Base-by-base conservation (phyloP, 305 asterid genomes). In the Fraxinus nigra region DNA sequence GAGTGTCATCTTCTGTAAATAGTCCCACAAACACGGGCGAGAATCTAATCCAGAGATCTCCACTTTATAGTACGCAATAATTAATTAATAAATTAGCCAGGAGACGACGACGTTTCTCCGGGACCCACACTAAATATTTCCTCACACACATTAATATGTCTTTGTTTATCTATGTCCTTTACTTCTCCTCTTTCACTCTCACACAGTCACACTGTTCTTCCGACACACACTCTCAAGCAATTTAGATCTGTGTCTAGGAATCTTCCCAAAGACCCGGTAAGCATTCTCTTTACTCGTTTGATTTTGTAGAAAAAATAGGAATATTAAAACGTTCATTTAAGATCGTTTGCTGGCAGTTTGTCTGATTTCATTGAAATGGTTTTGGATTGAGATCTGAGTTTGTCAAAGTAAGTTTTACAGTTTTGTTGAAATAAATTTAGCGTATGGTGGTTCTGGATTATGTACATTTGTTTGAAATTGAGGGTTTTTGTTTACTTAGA, bases 161-260 rank as follows among this genome's bases (percentile, higher is more conserved):
- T 51, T 20, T 35, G 33, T 80, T 54, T 72, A 26, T 59, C 73
- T 22, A 10, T 75, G 73, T 73, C 82, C 72, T 80, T 84, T 84
- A 48, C 76, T 83, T 75, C 84, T 77, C 13, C n/a, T 32, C 73
- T 72, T 37, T 33, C 54, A 30, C 76, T 59, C 28, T 32, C 85
- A 72, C 56, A 46, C 18, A 13, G 56, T 46, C 56, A 46, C 56
- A 46, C 78, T 37, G 54, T 38, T 28, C 61, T 30, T 35, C 73
- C 13, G 46, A 28, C 40, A 34, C 72, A 11, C 87, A 54, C 77
- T n/a, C 88, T 11, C 84, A 51, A 82, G 46, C 81, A 26, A 80
- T 79, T 80, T 81, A 83, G 91, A 88, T 88, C 91, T 85, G 88
- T 67, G 40, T 38, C 75, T 28, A 30, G 79, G 13, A 70, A 74